Percentiles rank a stretch among this genome's conserved stretches.
Evolutionary conservation across 805 yeast species (phyloP).

Genomic region (Torulaspora maleeae): DNA sequence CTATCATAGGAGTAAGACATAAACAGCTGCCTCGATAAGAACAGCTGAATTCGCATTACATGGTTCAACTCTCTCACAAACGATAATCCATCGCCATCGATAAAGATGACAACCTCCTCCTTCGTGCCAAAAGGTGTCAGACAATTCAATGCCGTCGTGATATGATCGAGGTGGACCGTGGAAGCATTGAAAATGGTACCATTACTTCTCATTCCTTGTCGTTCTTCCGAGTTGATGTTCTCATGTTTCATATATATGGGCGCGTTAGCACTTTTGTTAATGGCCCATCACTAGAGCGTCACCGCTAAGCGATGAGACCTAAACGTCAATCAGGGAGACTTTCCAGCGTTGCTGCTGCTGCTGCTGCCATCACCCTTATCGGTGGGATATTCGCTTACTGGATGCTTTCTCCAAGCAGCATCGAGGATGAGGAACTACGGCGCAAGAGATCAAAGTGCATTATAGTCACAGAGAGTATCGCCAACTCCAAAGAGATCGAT

Average conservation of each 20-base stretch:
- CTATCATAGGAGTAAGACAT: conserved; percentile 26
- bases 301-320: neutral
- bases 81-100: conserved; percentile 48
- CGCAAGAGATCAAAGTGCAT: conserved; percentile 16
- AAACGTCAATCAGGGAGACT: neutral
- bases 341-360: conserved; percentile 7
- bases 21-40: conserved; percentile 33
- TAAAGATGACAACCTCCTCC: conserved; percentile 39
- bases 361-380: conserved; percentile 7
- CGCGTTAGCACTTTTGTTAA: neutral
- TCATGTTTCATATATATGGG: neutral
- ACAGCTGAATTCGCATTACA: conserved; percentile 35
- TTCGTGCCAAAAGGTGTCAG: conserved; percentile 39
- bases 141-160: conserved; percentile 43
- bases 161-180: conserved; percentile 44
- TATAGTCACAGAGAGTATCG: conserved; percentile 19
- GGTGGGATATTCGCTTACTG: conserved; percentile 12
- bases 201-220: conserved; percentile 2
- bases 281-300: neutral
- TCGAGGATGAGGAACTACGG: neutral
- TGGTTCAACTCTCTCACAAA: conserved; percentile 47
- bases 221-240: neutral
- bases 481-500: conserved; percentile 7
- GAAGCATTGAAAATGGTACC: conserved; percentile 40
- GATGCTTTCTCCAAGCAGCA: neutral